Base-by-base conservation (phyloP, 257 asterid species). In the Cruciata laevipes region DNA sequence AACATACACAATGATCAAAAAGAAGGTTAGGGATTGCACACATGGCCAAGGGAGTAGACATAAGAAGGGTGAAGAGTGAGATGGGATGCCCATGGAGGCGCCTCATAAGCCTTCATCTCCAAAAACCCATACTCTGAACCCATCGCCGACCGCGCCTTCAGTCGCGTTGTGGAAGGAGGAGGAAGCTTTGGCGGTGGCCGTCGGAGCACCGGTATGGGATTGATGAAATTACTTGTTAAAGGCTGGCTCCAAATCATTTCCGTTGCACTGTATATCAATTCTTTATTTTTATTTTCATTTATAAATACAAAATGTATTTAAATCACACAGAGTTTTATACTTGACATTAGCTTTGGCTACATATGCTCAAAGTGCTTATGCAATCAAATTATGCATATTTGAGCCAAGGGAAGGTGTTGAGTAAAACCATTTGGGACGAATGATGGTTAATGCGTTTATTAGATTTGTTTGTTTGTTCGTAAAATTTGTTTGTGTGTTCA, bases 41-140 rank as follows among this genome's bases (percentile, higher is more conserved):
- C 99, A 71, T 88, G 95, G 42, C 95, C 99, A 24, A 94, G 88
- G 7, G 96, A 86, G 77, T 79, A 79, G 38, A 80, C 65, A 71
- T 85, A 83, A 4, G 90, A 82, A 63, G 99, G 99, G 71, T 84
- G 24, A 21, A 95, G 97, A 65, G 44, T 78, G 81, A 94, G 95
- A 66, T 73, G 75, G 12, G 89, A 76, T 35, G 96, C 99, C 99
- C 96, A 90, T 3, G 89, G 73, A 62, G 99, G 99, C 56, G 95
- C 82, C 64, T 38, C 42, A 73, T 88, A 93, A 5, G 95, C 79
- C 82, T 81, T 90, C 83, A 84, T 84, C 10, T 79, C 67, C 14
- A 86, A 90, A 73, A 91, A 88, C 2, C 71, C 82, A 27, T 27
- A 27, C 25, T 44, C 60, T 35, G 73, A 33, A 3, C 64, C 76